Conservation (phyloP, 805 yeast species). For the Sporopachydermia quercuum region DNA sequence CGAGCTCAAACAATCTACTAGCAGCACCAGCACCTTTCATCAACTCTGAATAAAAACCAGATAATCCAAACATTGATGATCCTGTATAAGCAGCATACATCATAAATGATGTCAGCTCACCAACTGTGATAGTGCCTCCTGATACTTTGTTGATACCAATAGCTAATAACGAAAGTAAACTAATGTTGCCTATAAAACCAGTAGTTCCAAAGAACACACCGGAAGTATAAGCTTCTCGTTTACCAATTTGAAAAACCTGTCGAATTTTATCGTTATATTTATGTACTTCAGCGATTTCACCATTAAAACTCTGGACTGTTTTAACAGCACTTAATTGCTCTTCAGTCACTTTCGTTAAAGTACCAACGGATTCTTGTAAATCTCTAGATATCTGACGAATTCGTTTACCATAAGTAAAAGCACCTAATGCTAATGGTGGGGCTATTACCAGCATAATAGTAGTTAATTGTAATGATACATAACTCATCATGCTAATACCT, state of each 20-base stretch:
- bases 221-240: slow-evolving; percentile 64
- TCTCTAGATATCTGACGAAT: slow-evolving; percentile 60
- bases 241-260: slow-evolving; percentile 48
- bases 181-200: slow-evolving; percentile 72
- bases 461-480: slow-evolving; percentile 71
- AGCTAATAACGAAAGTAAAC: slow-evolving; percentile 60
- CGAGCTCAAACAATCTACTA: slow-evolving; percentile 74
- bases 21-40: slow-evolving; percentile 99
- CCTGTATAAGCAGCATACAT: slow-evolving; percentile 94
- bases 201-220: slow-evolving; percentile 69
- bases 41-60: slow-evolving; percentile 81
- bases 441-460: slow-evolving; percentile 65
- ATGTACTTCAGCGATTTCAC: slow-evolving; percentile 64
- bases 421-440: slow-evolving; percentile 73
- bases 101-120: slow-evolving; percentile 84
- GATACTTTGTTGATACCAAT: slow-evolving; percentile 76
- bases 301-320: slow-evolving; percentile 84
- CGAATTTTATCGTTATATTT: slow-evolving; percentile 62
- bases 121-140: slow-evolving; percentile 62
- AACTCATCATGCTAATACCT: slow-evolving; percentile 85
- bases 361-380: slow-evolving; percentile 76
- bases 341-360: slow-evolving; percentile 77
- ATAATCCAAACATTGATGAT: slow-evolving; percentile 78
- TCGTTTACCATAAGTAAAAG: slow-evolving; percentile 67
- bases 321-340: slow-evolving; percentile 76